Conservation (phyloP, 768 basidiomycete species). For the Dentipellis fragilis region DNA sequence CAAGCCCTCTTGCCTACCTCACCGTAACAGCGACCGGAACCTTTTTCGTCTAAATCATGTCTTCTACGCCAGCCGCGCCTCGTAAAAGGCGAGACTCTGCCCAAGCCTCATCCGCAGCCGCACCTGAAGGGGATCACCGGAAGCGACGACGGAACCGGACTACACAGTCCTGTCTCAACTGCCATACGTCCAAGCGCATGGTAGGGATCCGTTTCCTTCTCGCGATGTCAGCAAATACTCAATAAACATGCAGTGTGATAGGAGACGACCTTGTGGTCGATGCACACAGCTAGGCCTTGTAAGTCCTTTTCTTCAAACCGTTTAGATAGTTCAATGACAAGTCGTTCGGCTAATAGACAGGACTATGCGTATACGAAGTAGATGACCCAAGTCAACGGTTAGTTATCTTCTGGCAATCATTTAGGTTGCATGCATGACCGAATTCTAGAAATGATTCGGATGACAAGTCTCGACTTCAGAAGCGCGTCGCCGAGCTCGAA, state of each 20-base stretch:
- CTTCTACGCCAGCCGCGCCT: constrained; percentile 3
- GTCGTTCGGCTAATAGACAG: constrained; percentile 37
- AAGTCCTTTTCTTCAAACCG: constrained; percentile 10
- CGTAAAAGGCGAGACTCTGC: constrained; percentile 20
- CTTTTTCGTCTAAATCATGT: no score
- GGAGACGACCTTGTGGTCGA: constrained; percentile 39
- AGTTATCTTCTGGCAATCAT: constrained; percentile 16
- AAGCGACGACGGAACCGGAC: constrained; percentile 62
- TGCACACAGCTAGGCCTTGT: constrained; percentile 31
- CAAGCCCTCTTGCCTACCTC: no score
- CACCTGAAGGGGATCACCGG: constrained; percentile 43
- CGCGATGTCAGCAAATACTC: neutral
- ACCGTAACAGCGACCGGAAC: no score
- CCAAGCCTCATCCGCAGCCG: constrained; percentile 14
- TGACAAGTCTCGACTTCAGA: constrained; percentile 56
- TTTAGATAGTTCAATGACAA: neutral
- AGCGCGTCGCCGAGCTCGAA: constrained; percentile 74
- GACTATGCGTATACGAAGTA: constrained; percentile 76
- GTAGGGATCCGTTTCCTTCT: constrained; percentile 24
- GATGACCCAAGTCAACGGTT: constrained; percentile 59
- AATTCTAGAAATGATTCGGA: constrained; percentile 26
- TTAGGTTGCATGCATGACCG: neutral
- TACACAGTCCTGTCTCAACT: constrained; percentile 65
- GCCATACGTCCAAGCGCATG: constrained; percentile 68
- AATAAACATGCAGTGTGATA: constrained; percentile 28